Base-by-base conservation (phyloP, 129 eudicot species). In the Ambrosia trifida region DNA sequence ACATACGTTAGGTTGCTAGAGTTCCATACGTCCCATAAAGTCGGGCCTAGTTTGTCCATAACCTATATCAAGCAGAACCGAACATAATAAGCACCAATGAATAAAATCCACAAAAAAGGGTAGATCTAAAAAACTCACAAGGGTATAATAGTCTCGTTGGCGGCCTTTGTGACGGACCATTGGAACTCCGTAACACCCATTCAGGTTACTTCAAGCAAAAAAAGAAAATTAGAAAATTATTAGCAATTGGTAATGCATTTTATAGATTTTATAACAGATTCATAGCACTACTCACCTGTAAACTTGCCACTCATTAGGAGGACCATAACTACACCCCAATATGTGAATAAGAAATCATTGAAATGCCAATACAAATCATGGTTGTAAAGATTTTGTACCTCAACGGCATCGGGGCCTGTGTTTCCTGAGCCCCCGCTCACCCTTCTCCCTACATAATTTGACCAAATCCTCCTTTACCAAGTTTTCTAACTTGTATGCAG, bases 11-110 rank as follows among this genome's bases (percentile, higher is more conserved):
- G 91, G 64, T 80, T 80, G 73, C 73, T 83, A 74, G 87, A 83
- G 81, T 92, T 89, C 98, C 98, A 92, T 57, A 92, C 90, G 69
- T 92, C 98, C 96, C 96, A 92, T 75, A 92, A 72, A 85, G 95
- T 92, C 12, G 98, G 98, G 68, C 98, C 98, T 54, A 92, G 83
- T 77, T 87, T 87, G 75, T 92, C 98, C 98, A 92, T 92, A 64
- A 92, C 87, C 98, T 92, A 83, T 12, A 47, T 44, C 7, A n/a
- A 40, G 57, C 28, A 36, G 0, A 13, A 28, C 11, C 64, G 30
- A 50, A 9, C 28, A 56, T 24, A 69, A 68, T 46, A 19, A 74
- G 45, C 17, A 66, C 50, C 14, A 31, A 72, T 35, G 4, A 30
- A 68, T 41, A 46, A 57, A 30, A 54, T 33, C n/a, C 14, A 19